A percentile compares a stretch with the other conserved stretches of the same genome.
Evolutionary conservation across 2,329 filamentous ascomycete species (phyloP).

Genomic region (Drechslerella stenobrocha): DNA sequence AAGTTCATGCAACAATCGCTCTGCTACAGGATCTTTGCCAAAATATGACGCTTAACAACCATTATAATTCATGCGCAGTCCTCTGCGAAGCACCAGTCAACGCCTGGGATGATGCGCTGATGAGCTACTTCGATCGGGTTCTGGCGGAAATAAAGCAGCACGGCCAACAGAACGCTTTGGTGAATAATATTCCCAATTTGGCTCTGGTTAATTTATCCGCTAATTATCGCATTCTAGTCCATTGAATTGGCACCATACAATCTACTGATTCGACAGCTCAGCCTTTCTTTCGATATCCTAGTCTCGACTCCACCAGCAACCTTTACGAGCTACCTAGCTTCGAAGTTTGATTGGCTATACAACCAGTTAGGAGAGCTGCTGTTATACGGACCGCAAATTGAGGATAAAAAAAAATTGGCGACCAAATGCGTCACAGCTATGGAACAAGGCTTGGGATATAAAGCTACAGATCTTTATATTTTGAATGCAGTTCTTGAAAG

Average conservation of each 20-base stretch:
- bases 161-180: slow-evolving; percentile 20
- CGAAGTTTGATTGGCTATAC: slow-evolving; percentile 42
- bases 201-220: neutral
- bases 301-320: slow-evolving; percentile 26
- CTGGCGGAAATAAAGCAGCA: slow-evolving; percentile 40
- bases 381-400: slow-evolving; percentile 33
- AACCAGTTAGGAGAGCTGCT: slow-evolving; percentile 31
- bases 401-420: slow-evolving; percentile 38
- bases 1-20: slow-evolving; percentile 75
- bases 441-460: slow-evolving; percentile 23
- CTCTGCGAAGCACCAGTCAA: slow-evolving; percentile 29
- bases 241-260: slow-evolving; percentile 40
- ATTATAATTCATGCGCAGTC: slow-evolving; percentile 31
- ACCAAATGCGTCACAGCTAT: slow-evolving; percentile 29
- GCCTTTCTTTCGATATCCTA: slow-evolving; percentile 29
- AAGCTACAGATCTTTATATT: slow-evolving; percentile 44
- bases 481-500: slow-evolving; percentile 42
- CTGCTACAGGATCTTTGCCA: slow-evolving; percentile 61
- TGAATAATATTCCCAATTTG: slow-evolving; percentile 6
- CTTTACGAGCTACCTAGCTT: slow-evolving; percentile 36
- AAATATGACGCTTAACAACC: slow-evolving; percentile 50
- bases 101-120: slow-evolving; percentile 39
- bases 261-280: slow-evolving; percentile 27
- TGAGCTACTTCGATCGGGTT: slow-evolving; percentile 40
- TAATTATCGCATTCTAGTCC: slow-evolving; percentile 27